phyloP scores from a whole-genome alignment of 139 green algal species.

The Closterium sp. region DNA sequence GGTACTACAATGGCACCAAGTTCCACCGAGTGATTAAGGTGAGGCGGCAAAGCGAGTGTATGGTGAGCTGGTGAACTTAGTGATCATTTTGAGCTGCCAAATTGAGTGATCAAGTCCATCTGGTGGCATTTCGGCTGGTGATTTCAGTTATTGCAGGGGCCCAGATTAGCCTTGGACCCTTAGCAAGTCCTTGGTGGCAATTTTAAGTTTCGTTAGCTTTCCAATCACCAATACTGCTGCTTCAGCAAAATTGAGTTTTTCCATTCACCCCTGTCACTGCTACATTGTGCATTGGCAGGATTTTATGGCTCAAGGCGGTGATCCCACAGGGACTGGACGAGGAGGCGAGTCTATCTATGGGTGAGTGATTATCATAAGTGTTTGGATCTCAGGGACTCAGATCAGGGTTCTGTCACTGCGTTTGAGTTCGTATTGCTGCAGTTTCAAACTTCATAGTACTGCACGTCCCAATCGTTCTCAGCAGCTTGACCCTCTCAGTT shows the following conservation, averaged over 20 bases:
- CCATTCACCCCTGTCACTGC: neutral
- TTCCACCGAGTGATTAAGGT: slow-evolving; percentile 74
- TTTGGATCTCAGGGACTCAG: too few relatives aligned
- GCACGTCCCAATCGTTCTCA: too few relatives aligned
- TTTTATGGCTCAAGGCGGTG: slow-evolving; percentile 64
- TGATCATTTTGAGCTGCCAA: neutral
- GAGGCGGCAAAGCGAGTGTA: neutral
- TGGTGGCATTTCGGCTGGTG: neutral
- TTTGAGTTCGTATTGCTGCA: too few relatives aligned
- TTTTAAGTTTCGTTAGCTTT: neutral
- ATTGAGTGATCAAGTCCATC: neutral
- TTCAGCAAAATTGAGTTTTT: neutral
- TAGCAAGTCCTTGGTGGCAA: neutral
- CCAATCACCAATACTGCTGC: neutral
- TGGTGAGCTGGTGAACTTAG: neutral
- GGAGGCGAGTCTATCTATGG: slow-evolving; percentile 59
- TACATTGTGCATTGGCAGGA: slow-evolving; percentile 28
- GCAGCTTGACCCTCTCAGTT: neutral
- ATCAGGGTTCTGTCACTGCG: too few relatives aligned
- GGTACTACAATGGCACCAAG: slow-evolving; percentile 87
- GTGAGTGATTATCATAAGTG: slow-evolving; percentile 20
- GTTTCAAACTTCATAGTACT: too few relatives aligned
- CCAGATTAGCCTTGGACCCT: neutral
- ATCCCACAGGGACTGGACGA: slow-evolving; percentile 62
- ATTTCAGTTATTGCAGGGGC: neutral